These are phyloP conservation scores for Rhizopogon roseolus DNA, from an alignment of 768 basidiomycete genomes.

Conservation along the genomic window DNA sequence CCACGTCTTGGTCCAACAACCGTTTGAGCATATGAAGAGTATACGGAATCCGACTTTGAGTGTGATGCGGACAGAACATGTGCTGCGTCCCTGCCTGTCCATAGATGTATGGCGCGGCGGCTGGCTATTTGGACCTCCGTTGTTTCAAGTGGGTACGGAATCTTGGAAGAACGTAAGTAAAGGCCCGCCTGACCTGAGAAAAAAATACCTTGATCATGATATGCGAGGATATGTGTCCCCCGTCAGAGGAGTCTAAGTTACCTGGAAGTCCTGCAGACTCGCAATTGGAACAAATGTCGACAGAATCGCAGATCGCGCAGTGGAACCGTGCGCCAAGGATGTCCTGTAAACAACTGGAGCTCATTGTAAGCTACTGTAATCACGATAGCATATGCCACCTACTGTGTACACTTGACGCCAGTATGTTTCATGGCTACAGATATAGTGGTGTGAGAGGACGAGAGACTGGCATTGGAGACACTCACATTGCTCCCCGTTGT, in stretches of 20 bases:
- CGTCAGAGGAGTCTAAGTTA: constrained; percentile 71
- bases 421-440: constrained; percentile 66
- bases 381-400: constrained; percentile 24
- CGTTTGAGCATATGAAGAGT: constrained; percentile 63
- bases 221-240: constrained; percentile 79
- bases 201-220: constrained; percentile 84
- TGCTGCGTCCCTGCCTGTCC: constrained; percentile 73
- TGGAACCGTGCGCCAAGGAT: constrained; percentile 92
- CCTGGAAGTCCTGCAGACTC: constrained; percentile 84
- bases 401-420: constrained; percentile 87
- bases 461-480: neutral
- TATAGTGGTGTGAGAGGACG: constrained; percentile 2
- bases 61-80: constrained; percentile 45
- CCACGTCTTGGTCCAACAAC: constrained; percentile 50
- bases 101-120: constrained; percentile 65
- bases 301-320: constrained; percentile 81
- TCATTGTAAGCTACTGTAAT: neutral
- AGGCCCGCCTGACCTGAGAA: neutral
- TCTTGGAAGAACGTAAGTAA: constrained; percentile 39
- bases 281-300: constrained; percentile 85
- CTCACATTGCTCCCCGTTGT: constrained; percentile 60
- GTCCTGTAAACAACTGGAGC: constrained; percentile 75
- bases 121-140: constrained; percentile 75
- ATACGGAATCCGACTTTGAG: constrained; percentile 53
- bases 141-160: constrained; percentile 76